Base-by-base conservation (phyloP, 1,139 yeast species). In the Pichiaceae sp. region DNA sequence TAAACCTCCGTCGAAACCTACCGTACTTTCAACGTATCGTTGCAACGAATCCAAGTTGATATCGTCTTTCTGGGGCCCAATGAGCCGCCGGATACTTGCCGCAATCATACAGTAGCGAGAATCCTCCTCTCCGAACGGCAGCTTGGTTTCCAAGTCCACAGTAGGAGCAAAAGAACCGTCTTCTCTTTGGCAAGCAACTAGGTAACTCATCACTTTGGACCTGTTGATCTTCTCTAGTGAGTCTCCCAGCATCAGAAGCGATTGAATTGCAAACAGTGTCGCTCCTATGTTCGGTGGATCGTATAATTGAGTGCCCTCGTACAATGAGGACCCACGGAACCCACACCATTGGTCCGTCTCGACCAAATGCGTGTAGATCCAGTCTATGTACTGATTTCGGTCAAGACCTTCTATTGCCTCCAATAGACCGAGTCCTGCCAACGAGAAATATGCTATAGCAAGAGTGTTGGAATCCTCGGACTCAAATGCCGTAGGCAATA, bases 101-200 rank as follows among this genome's bases (percentile, higher is more conserved):
- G 95, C 96, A 46, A 87, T 68, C 63, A 84, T 85, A 40, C 85
- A 73, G 44, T 76, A 75, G 39, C 97, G 62, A 38, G 84, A 56
- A 56, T 87, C 97, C 14, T 66, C 63, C 36, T 82, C 89, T 14
- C 85, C 93, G 49, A 62, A 68, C 2, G 71, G 70, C 2, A 50
- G 47, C 26, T 50, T 68, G 17, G 31, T 29, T 34, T 40, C 53
- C 0, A 66, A 59, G 37, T 64, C 68, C 37, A 75, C 64, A 14
- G 69, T 62, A 1, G 83, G 80, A 27, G 64, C 63, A 45, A 76
- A 70, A 1, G 71, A 63, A 0, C 96, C 96, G 31, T 61, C 53
- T 2, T 50, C 45, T 0, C 66, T 48, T 53, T 83, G 94, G 48
- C 91, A 80, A 30, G 47, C 42, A 3, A 45, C 41, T 2, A 83